phyloP scores from a whole-genome alignment of 208 protist species.

The Herpetomonas samuelpessoai region DNA sequence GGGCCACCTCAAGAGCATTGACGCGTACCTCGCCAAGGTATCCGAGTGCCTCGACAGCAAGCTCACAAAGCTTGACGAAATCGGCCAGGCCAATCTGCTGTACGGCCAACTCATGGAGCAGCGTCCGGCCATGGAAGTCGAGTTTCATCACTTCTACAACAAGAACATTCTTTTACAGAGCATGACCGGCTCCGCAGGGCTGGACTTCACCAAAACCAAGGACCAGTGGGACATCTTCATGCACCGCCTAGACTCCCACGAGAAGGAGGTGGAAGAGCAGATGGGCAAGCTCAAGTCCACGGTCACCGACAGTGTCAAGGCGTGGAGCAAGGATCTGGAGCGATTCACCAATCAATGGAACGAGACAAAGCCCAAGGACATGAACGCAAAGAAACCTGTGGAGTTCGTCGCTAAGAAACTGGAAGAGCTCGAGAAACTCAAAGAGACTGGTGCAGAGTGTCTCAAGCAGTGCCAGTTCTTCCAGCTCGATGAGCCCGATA shows the following conservation, averaged over 20 bases:
- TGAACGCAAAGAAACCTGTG: slow-evolving; percentile 65
- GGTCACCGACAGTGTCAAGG: slow-evolving; percentile 69
- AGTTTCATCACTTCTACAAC: slow-evolving; percentile 92
- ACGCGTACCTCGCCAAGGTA: slow-evolving; percentile 79
- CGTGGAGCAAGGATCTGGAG: slow-evolving; percentile 80
- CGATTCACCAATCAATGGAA: slow-evolving; percentile 93
- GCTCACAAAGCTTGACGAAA: slow-evolving; percentile 94
- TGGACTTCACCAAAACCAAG: slow-evolving; percentile 75
- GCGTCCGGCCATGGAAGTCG: slow-evolving; percentile 74
- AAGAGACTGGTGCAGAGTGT: slow-evolving; percentile 66
- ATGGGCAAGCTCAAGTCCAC: slow-evolving; percentile 58
- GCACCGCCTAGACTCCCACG: slow-evolving; percentile 90
- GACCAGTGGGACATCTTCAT: slow-evolving; percentile 77
- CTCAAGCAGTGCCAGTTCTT: slow-evolving; percentile 92
- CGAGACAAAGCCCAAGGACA: slow-evolving; percentile 93
- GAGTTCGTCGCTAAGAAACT: slow-evolving; percentile 79
- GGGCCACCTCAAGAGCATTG: slow-evolving; percentile 76
- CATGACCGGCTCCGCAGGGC: slow-evolving; percentile 71
- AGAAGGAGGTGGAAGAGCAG: slow-evolving; percentile 91
- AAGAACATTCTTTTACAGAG: slow-evolving; percentile 92
- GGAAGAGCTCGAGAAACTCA: slow-evolving; percentile 77
- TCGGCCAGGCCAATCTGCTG: slow-evolving; percentile 84
- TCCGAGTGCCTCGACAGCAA: slow-evolving; percentile 69
- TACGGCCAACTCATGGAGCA: slow-evolving; percentile 83
- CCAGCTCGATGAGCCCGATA: slow-evolving; percentile 82